phyloP scores from a whole-genome alignment of 176 grass and related monocot genomes.

The Otatea glauca region DNA sequence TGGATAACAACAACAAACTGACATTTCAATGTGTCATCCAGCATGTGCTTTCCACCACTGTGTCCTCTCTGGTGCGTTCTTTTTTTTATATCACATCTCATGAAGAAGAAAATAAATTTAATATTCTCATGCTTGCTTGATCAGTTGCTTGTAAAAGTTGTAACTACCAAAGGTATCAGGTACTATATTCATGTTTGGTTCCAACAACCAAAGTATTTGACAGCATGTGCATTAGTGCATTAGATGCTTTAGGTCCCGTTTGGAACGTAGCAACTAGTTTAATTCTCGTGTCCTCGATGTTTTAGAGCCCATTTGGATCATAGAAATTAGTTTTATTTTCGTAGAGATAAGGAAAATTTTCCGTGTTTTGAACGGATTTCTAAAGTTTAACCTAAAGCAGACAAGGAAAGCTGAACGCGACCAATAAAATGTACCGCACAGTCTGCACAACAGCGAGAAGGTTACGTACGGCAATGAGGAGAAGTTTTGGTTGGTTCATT shows the following conservation, averaged over 20 bases:
- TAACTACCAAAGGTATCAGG: neutral
- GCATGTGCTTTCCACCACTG: neutral
- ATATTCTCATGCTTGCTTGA: neutral
- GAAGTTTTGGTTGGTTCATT: too few relatives aligned
- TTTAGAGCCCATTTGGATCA: too few relatives aligned
- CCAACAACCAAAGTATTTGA: neutral
- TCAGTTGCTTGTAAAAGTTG: neutral
- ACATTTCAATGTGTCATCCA: neutral
- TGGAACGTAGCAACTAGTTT: too few relatives aligned
- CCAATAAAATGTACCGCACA: neutral
- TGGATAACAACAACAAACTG: neutral
- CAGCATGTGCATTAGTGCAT: neutral
- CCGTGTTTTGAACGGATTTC: too few relatives aligned
- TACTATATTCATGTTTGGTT: neutral
- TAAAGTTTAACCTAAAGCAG: neutral
- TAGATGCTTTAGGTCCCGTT: neutral
- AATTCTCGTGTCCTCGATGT: too few relatives aligned
- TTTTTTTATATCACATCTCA: neutral
- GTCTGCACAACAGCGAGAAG: neutral
- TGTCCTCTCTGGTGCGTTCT: neutral
- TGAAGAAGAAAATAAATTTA: neutral
- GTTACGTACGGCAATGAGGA: neutral
- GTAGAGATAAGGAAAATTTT: too few relatives aligned
- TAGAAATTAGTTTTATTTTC: too few relatives aligned
- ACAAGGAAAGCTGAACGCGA: neutral